Evolutionary conservation across 192 early-diverging fungal genomes (phyloP), one percentile per base, ranked within the genome.

Genomic region (Thoreauomyces humboldtii): DNA sequence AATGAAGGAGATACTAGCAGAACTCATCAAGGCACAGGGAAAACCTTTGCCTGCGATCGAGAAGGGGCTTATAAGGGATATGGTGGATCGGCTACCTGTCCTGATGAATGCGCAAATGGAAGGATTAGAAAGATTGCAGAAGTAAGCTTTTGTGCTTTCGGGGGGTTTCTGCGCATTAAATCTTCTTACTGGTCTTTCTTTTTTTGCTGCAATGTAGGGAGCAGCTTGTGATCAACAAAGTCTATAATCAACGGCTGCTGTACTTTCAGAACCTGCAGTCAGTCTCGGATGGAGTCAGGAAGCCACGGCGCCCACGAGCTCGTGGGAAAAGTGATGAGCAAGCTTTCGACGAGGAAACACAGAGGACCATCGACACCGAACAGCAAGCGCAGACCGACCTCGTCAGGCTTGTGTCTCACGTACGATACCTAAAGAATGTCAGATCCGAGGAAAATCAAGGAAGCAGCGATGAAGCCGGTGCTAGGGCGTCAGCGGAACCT

Each of bases 191-290:
- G 7, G 47, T 21, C 42, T 50, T 50, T 24, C 47, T 24, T 19
- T n/a, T n/a, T n/a, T n/a, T n/a, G n/a, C n/a, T n/a, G n/a, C n/a
- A n/a, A n/a, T n/a, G n/a, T 36, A 80, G 78, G 21, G 79, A 81
- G 63, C 28, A 65, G 19, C 43, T 19, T 4, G 54, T 51, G 11
- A 51, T 75, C 22, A 7, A 45, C 21, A 54, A 65, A 48, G 41
- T 81, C 12, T 69, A 63, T n/a, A 78, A 81, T 57, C 48, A 66
- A 12, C 70, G 80, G n/a, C 63, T 76, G 6, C 44, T 48, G 25
- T 81, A 75, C 59, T 81, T 53, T 43, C 36, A 38, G 6, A 69
- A 72, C 34, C 65, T 81, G 24, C 73, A 81, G 57, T 41, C 43
- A 12, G 31, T 81, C 21, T 77, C 74, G 3, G 72, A 79, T 46